Conservation (phyloP, 257 asterid species). For the Linderniella brevidens region DNA sequence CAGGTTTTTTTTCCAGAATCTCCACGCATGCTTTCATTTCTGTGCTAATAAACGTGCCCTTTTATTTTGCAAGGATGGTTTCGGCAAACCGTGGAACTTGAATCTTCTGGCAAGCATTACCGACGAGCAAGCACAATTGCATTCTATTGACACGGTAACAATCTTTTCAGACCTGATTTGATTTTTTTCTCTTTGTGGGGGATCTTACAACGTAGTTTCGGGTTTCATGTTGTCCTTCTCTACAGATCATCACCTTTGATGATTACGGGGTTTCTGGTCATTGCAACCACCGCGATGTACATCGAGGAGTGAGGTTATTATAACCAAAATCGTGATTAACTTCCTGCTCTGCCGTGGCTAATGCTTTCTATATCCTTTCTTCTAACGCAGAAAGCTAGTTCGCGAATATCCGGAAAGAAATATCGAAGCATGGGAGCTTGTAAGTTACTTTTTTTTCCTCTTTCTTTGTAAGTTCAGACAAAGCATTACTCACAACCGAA, state of each 20-base stretch:
- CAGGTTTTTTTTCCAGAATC: slow-evolving; percentile 33
- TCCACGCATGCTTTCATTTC: too few species aligned
- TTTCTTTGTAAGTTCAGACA: background rate
- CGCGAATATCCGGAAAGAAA: slow-evolving; percentile 19
- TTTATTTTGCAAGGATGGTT: slow-evolving; percentile 56
- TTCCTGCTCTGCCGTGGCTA: background rate
- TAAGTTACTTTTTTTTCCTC: slow-evolving; percentile 7
- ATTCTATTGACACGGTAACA: slow-evolving; percentile 50
- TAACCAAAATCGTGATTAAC: background rate
- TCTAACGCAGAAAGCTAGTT: slow-evolving; percentile 33
- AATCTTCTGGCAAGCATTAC: slow-evolving; percentile 30
- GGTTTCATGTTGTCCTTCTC: background rate
- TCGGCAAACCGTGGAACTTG: slow-evolving; percentile 53
- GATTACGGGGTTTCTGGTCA: slow-evolving; percentile 82
- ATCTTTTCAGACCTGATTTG: background rate
- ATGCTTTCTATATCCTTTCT: background rate
- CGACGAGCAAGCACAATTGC: slow-evolving; percentile 27
- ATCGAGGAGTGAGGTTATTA: slow-evolving; percentile 52
- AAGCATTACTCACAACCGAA: too few species aligned
- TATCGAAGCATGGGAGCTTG: slow-evolving; percentile 81
- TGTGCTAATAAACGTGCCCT: slow-evolving; percentile 7
- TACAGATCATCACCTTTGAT: slow-evolving; percentile 75
- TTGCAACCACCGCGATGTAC: slow-evolving; percentile 56
- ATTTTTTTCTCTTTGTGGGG: background rate
- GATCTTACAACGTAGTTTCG: background rate